phyloP scores from a whole-genome alignment of 306 rosid species.

The Carpinus fangiana region DNA sequence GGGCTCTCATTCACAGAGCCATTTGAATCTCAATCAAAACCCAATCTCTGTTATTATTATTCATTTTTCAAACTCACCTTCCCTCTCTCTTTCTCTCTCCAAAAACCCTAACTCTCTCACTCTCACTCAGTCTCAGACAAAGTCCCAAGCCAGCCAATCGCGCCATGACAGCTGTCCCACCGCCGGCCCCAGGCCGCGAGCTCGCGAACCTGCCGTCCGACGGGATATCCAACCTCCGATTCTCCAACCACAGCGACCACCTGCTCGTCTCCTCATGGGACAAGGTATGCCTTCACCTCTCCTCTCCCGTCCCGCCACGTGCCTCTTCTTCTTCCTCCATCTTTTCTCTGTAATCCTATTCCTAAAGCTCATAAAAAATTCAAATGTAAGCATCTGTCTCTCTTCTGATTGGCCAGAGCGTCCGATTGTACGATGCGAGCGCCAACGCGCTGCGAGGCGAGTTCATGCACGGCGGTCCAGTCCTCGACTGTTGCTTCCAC shows the following conservation, averaged over 20 bases:
- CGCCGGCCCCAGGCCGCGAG: constrained; percentile 76
- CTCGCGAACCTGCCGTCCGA: constrained; percentile 78
- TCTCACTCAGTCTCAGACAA: constrained; percentile 7
- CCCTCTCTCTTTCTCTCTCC: constrained; percentile 38
- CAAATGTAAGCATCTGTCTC: background rate
- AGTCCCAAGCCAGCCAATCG: background rate
- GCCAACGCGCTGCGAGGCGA: constrained; percentile 78
- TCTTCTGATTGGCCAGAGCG: constrained; percentile 45
- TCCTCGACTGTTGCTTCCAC: constrained; percentile 95
- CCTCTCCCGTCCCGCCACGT: background rate
- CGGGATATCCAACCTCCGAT: constrained; percentile 89
- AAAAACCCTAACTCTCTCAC: constrained; percentile 15
- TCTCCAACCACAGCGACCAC: constrained; percentile 86
- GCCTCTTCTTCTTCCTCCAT: background rate
- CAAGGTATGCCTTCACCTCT: constrained; percentile 48
- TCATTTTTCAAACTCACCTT: constrained; percentile 39
- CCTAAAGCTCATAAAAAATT: background rate
- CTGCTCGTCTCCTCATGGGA: constrained; percentile 97
- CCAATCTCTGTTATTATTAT: background rate
- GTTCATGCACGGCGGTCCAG: constrained; percentile 78
- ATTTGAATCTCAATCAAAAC: background rate
- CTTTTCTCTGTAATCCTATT: background rate
- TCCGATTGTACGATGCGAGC: constrained; percentile 86
- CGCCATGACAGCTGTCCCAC: constrained; percentile 49
- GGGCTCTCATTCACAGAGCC: background rate